Evolutionary conservation across 805 yeast species (phyloP).

Genomic region (Cyberlindnera suaveolens): DNA sequence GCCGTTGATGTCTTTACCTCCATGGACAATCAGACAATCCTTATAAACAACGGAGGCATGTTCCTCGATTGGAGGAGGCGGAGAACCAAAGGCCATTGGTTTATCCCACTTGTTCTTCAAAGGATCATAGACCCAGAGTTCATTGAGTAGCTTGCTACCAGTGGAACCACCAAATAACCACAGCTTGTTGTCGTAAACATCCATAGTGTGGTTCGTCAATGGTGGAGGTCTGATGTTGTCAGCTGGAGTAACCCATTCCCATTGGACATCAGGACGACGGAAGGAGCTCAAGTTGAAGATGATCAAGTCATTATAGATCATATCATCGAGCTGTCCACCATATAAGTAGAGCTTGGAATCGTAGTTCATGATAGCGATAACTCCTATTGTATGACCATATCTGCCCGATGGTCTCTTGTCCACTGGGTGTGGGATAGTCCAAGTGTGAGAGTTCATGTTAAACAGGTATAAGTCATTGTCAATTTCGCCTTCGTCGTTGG

Average conservation of each 20-base stretch:
- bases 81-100: conserved; percentile 56
- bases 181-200: conserved; percentile 67
- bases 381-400: conserved; percentile 88
- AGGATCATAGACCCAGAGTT: conserved; percentile 79
- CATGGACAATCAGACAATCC: conserved; percentile 76
- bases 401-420: conserved; percentile 85
- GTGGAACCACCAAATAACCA: conserved; percentile 93
- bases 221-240: conserved; percentile 65
- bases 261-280: conserved; percentile 73
- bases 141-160: conserved; percentile 61
- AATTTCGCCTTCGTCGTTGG: conserved; percentile 66
- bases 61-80: conserved; percentile 84
- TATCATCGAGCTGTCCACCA: conserved; percentile 92
- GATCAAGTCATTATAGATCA: conserved; percentile 75
- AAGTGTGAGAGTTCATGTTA: conserved; percentile 67
- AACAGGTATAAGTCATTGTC: conserved; percentile 89
- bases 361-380: conserved; percentile 55
- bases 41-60: conserved; percentile 80
- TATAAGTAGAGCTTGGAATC: conserved; percentile 67
- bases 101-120: conserved; percentile 60
- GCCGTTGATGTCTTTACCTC: conserved; percentile 81
- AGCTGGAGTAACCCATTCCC: conserved; percentile 66
- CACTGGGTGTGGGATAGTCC: conserved; percentile 72
- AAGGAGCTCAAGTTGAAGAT: conserved; percentile 83
- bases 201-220: conserved; percentile 86